Conservation (phyloP, 495 filamentous ascomycete species). For the Tuber brumale region DNA sequence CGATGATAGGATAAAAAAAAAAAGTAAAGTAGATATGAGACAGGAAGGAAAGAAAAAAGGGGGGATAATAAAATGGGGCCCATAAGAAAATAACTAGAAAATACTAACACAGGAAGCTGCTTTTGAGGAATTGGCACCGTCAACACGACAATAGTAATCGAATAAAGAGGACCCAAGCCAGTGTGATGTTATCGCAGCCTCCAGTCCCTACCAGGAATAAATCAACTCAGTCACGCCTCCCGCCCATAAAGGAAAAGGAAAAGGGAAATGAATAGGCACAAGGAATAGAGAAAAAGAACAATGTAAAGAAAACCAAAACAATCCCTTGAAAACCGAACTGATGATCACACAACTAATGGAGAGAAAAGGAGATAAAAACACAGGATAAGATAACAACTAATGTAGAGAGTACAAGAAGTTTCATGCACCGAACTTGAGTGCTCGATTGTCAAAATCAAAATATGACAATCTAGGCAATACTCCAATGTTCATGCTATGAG, state of each 20-base stretch:
- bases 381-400: slow-evolving; percentile 35
- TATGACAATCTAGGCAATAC: slow-evolving; percentile 22
- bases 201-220: slow-evolving; percentile 29
- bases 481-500: slow-evolving; percentile 11
- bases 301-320: slow-evolving; percentile 35
- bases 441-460: slow-evolving; percentile 13
- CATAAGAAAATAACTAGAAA: slow-evolving; percentile 22
- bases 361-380: slow-evolving; percentile 28
- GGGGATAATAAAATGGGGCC: slow-evolving; percentile 12
- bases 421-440: slow-evolving; percentile 31
- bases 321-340: slow-evolving; percentile 35
- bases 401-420: slow-evolving; percentile 32
- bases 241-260: slow-evolving; percentile 8
- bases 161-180: slow-evolving; percentile 19
- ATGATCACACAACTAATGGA: slow-evolving; percentile 28
- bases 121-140: background rate
- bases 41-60: slow-evolving; percentile 26
- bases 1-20: slow-evolving; percentile 14
- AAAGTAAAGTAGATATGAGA: slow-evolving; percentile 29
- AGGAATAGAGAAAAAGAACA: slow-evolving; percentile 28
- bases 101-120: slow-evolving; percentile 16
- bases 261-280: slow-evolving; percentile 39
- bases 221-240: slow-evolving; percentile 37
- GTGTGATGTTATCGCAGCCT: slow-evolving; percentile 30
- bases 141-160: slow-evolving; percentile 20